Evolutionary conservation across 2,329 filamentous ascomycete species (phyloP), one percentile per base, ranked within the genome.

Genomic region (Pestalotiopsis fici): DNA sequence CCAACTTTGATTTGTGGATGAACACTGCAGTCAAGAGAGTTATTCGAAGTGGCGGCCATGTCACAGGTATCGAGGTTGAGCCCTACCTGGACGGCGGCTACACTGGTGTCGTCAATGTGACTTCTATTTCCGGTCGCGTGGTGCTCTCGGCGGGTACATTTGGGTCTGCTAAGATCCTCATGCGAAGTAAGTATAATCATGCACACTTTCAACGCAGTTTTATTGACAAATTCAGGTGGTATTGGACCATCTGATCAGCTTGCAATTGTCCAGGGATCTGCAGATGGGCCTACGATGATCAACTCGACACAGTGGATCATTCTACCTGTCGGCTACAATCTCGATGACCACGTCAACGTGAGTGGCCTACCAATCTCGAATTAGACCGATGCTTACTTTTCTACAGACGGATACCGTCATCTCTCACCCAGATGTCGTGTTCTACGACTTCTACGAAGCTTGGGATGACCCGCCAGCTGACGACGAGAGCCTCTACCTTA

Each of bases 121-220:
- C 89, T 25, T 74, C 83, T 4, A 78, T 81, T 27, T 87, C 85
- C 27, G 91, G 91, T 13, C 86, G 90, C 66, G 90, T 93, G 55
- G 87, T 94, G 69, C 82, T 93, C 31, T 87, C 91, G 7, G 87
- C 90, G 1, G 91, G 91, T 62, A 83, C 90, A 2, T 92, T 94
- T 68, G 90, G 90, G 25, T 90, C 90, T 2, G 84, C 90, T 23
- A 91, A 92, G 78, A 83, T 94, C 62, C 84, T 93, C 4, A 83
- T 93, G 78, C 85, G 90, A 71, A 91, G 88, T 77, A 71, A 69
- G 75, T 69, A 6, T 11, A 3, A 91, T 90, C 0, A 92, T 93
- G 72, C 84, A 93, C 1, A 86, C 28, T 7, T 7, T 23, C 60
- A 21, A 3, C n/a, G 12, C 2, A 7, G 18, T 13, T 37, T 21